Base-by-base conservation (phyloP, 805 yeast species). In the Myxozyma udenii region DNA sequence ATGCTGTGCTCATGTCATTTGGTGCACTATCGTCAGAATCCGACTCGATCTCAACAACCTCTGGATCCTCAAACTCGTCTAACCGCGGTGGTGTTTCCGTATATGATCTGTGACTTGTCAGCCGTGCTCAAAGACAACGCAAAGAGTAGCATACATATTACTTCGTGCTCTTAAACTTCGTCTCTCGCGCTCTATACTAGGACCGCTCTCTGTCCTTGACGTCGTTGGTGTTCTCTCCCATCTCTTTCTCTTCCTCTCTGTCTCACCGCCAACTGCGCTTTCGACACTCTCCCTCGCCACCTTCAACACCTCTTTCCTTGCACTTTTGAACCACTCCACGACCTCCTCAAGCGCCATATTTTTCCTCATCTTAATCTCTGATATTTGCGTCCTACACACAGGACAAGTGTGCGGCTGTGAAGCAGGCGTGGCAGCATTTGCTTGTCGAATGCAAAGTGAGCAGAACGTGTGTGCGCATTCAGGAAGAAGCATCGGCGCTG, bases 381-480 rank as follows among this genome's bases (percentile, higher is more conserved):
- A 78, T 26, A 83, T 78, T 60, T 83, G 86, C 23, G 77, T 74
- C 22, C 83, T 76, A 66, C 97, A 90, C 45, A 86, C 68, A 0
- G 97, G 96, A 63, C 97, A 90, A 52, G 75, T 71, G 18, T 78
- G 76, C 26, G 77, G 78, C 35, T 48, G 50, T 0, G 54, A 21
- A n/a, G 33, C 28, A 22, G 58, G 60, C 26, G 57, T 55, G 4
- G 68, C 68, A n/a, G 80, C 71, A 36, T 90, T 68, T 57, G 84
- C 80, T 55, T 84, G 78, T 51, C 96, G 74, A 25, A 90, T 85
- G 66, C 98, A 90, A 12, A 82, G 74, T 0, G 95, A 87, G 68
- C 98, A 90, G 66, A 88, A 90, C 0, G 90, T 83, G 66, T 90
- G 97, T 33, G 86, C 84, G 71, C 98, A 90, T 1, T 84, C 77